Evolutionary conservation across 768 basidiomycete genomes (phyloP), one percentile per base, ranked within the genome.

Genomic region (Roridomyces roridus): DNA sequence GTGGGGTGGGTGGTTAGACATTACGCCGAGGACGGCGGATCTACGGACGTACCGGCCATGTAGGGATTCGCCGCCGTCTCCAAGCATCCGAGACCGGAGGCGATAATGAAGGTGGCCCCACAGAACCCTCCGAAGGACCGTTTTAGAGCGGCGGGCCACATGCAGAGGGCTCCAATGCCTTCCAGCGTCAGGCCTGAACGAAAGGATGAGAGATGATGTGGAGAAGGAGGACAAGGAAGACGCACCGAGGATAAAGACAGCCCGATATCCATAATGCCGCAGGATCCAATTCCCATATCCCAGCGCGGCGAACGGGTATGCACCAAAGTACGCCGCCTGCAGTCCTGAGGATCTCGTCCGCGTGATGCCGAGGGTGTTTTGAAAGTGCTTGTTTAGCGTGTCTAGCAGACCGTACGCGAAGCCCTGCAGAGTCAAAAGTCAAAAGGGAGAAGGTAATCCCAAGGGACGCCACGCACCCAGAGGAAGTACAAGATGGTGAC

Each of bases 401-500:
- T 74, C 72, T 10, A 74, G 66, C 23, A 72, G 60, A 2, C 72
- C 72, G 45, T 74, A 72, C 0, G 72, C 72, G 28, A 73, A 73
- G 4, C 72, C 72, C 72, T 71, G 24, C 1, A 25, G 7, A 26
- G 7, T 17, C 4, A 12, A 62, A 12, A 44, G 25, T 40, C 17
- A 40, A 2, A 34, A 49, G 31, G n/a, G 29, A 45, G 9, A 10
- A 41, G 17, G 10, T 11, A 12, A 36, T 28, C 21, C 34, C 20
- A 26, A 24, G 21, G 25, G n/a, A 44, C 0, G 31, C 7, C 11
- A 36, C 59, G 45, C 53, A 72, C 72, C 72, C 72, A 74, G 35
- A 74, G 69, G 53, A 72, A 74, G 41, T 72, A 74, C 37, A 74
- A 45, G 51, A 74, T 74, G 28, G 72, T 74, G 20, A 74, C 72